These are phyloP conservation scores for Vitis hybrid DNA, from an alignment of 177 flowering plant species.

Conservation along the genomic window DNA sequence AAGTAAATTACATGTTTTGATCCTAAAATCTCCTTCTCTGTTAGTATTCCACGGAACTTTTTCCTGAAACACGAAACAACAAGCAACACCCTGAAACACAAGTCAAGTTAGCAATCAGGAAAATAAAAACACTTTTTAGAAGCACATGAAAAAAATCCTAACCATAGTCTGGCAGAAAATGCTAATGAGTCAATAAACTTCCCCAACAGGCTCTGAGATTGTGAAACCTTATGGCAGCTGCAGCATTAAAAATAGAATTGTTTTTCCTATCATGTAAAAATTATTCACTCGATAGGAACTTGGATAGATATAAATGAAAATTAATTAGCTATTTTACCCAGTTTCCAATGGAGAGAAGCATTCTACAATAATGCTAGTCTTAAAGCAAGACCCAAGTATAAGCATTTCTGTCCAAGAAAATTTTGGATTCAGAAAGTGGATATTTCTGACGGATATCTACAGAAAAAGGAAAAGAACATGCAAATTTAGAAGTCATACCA, in stretches of 20 bases:
- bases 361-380: constrained; percentile 57
- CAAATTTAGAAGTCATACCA: background rate
- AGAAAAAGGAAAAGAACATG: constrained; percentile 4
- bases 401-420: constrained; percentile 73
- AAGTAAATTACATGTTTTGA: constrained; percentile 60
- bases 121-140: background rate
- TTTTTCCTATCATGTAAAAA: background rate
- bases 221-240: constrained; percentile 53
- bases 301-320: background rate
- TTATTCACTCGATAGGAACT: background rate
- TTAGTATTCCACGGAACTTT: constrained; percentile 60
- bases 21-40: constrained; percentile 78
- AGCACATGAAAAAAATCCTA: constrained; percentile 5
- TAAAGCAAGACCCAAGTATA: constrained; percentile 77
- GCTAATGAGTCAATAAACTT: constrained; percentile 64
- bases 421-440: constrained; percentile 66
- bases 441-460: constrained; percentile 68
- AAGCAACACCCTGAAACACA: constrained; percentile 71
- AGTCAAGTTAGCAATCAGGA: constrained; percentile 3
- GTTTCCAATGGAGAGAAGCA: constrained; percentile 62
- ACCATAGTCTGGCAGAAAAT: constrained; percentile 89
- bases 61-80: constrained; percentile 60
- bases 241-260: constrained; percentile 16
- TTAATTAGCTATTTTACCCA: constrained; percentile 28
- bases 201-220: constrained; percentile 49